Conservation (phyloP, 2,329 filamentous ascomycete genomes). For the Blastomyces gilchristii region DNA sequence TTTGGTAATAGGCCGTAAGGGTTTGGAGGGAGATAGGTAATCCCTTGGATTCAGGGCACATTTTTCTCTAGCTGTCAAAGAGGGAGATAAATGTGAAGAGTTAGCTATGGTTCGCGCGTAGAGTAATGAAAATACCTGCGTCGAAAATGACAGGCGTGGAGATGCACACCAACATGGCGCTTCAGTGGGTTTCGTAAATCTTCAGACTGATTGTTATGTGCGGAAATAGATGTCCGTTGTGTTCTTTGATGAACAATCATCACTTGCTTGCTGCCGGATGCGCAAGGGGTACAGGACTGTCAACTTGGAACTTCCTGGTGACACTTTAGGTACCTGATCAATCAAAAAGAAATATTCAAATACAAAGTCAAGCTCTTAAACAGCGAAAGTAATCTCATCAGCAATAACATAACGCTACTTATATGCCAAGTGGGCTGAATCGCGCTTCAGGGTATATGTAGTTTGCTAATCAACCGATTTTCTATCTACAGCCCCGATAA, state of each 20-base stretch:
- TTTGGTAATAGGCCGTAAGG: no score
- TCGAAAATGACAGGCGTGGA: background rate
- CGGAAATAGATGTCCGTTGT: no score
- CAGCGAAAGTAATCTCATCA: background rate
- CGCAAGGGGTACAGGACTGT: background rate
- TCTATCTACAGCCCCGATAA: conserved; percentile 38
- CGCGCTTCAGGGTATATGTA: background rate
- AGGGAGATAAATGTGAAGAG: background rate
- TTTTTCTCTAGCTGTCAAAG: background rate
- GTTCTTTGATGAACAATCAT: background rate
- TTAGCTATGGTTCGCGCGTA: background rate
- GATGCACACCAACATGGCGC: background rate
- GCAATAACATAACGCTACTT: background rate
- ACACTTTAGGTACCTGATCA: background rate
- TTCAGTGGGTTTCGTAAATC: background rate
- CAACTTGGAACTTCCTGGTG: background rate
- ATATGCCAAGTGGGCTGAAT: background rate
- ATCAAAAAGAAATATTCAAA: background rate
- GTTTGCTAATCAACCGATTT: background rate
- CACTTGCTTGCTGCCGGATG: background rate
- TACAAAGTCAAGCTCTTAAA: background rate
- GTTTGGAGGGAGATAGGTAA: no score
- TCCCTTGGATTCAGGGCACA: background rate
- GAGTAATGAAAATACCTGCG: background rate
- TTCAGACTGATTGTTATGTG: no score